Base-by-base conservation (phyloP, 2,329 filamentous ascomycete genomes). In the Macrophomina tecta region DNA sequence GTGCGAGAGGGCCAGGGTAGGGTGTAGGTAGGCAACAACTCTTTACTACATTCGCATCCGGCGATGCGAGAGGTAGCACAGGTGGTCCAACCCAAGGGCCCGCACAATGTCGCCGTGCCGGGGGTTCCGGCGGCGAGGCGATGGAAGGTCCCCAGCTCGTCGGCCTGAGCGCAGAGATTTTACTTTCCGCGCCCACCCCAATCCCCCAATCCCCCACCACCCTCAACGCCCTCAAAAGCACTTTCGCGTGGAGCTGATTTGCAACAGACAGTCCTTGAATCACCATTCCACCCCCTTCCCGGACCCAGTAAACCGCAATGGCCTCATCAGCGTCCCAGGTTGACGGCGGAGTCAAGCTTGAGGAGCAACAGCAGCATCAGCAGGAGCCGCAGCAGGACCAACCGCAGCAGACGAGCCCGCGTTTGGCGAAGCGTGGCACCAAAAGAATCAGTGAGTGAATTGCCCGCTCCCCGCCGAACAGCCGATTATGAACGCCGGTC, bases 361-460 rank as follows among this genome's bases (percentile, higher is more conserved):
- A 67, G 42, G 40, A 52, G 46, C 46, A 42, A 18, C 23, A 45
- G 32, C 42, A 66, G 18, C 34, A 46, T 12, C 32, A 30, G 12
- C 53, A n/a, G 52, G 28, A 55, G n/a, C 32, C 6, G 11, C 51
- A 23, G n/a, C 49, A 46, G 28, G 23, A 18, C 14, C n/a, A 40
- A 14, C 38, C 7, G 38, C 38, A 32, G 12, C 34, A 65, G 16
- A 28, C 56, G 36, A 62, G 36, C 46, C 56, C 56, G 38, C 56
- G 64, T 32, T 23, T 66, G 53, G 46, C 60, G 40, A 61, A 67
- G 49, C 65, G 65, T 38, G 65, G 65, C 2, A 67, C 65, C 9
- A 67, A 67, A 56, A 67, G 65, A 49, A 67, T 67, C 65, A 67
- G 65, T 67, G 36, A 67, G 65, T 67, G 36, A 14, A 40, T 23